phyloP scores from a whole-genome alignment of 2,329 filamentous ascomycete species.

The Penicillium sp. region DNA sequence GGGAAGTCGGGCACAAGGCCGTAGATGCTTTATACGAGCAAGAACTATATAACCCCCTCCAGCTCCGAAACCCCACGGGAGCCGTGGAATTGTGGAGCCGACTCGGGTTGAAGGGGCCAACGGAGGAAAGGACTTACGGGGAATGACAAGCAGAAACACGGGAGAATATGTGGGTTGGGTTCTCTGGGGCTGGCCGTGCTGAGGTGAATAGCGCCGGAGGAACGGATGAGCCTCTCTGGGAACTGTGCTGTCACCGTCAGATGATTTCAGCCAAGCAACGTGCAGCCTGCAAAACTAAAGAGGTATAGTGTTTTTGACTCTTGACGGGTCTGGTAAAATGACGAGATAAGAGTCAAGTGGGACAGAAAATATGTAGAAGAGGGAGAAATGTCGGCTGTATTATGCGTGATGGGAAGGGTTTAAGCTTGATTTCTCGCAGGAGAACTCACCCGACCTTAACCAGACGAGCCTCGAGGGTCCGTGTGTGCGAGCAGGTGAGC shows the following conservation, averaged over 20 bases:
- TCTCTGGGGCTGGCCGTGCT: constrained; percentile 12
- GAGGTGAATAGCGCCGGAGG: constrained; percentile 38
- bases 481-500: constrained; percentile 11
- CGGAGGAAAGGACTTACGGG: constrained; percentile 28
- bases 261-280: constrained; percentile 20
- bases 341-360: background rate
- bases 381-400: background rate
- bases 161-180: constrained; percentile 15
- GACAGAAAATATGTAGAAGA: constrained; percentile 7
- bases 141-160: constrained; percentile 13
- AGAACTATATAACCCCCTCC: constrained; percentile 16
- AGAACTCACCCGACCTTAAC: constrained; percentile 20
- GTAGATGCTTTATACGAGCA: constrained; percentile 1
- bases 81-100: constrained; percentile 15
- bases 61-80: constrained; percentile 3
- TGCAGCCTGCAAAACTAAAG: background rate
- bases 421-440: constrained; percentile 3
- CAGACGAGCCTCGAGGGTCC: constrained; percentile 13
- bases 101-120: constrained; percentile 31
- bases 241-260: constrained; percentile 13
- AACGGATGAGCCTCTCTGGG: constrained; percentile 40
- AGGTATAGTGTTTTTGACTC: constrained; percentile 5
- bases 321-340: background rate
- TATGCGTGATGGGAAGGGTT: background rate
- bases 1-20: background rate